Percentiles rank a stretch among this genome's conserved stretches.
Conservation (phyloP, 371 early-diverging fungal genomes). For the Mycotypha africana region DNA sequence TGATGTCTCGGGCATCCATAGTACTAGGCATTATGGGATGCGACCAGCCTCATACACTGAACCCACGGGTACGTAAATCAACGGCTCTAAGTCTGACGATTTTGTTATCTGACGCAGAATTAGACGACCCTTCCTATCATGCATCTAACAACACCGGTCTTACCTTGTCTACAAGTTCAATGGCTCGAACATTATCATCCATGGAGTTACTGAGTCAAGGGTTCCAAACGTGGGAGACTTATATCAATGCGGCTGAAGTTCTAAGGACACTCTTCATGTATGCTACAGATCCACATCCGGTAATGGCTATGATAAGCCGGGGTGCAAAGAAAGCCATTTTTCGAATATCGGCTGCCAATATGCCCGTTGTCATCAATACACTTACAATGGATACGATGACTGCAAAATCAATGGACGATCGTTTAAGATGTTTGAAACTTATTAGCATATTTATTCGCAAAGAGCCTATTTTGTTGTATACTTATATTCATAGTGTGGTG, state of each 20-base stretch:
- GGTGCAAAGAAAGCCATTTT: slow-evolving; percentile 71
- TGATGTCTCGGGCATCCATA: slow-evolving; percentile 66
- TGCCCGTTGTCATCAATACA: slow-evolving; percentile 69
- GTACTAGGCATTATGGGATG: slow-evolving; percentile 72
- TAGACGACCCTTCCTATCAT: slow-evolving; percentile 23
- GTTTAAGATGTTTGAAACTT: slow-evolving; percentile 57
- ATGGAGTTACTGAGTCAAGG: slow-evolving; percentile 77
- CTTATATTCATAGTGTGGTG: slow-evolving; percentile 57
- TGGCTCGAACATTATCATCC: slow-evolving; percentile 60
- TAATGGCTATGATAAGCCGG: slow-evolving; percentile 34
- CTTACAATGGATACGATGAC: slow-evolving; percentile 73
- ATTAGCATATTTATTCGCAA: slow-evolving; percentile 72
- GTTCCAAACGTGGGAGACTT: slow-evolving; percentile 75
- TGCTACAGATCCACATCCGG: slow-evolving; percentile 38
- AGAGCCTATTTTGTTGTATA: slow-evolving; percentile 62
- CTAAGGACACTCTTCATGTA: slow-evolving; percentile 62
- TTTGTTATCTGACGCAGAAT: slow-evolving; percentile 40
- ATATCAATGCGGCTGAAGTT: slow-evolving; percentile 66
- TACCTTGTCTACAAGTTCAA: slow-evolving; percentile 45
- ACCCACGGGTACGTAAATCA: slow-evolving; percentile 43
- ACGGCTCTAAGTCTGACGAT: slow-evolving; percentile 57
- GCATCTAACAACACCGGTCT: slow-evolving; percentile 2
- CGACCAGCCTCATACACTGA: slow-evolving; percentile 49
- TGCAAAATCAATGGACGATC: slow-evolving; percentile 52
- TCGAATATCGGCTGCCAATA: slow-evolving; percentile 65